Base-by-base conservation (phyloP, 169 alveolate species). In the Cryptosporidium meleagridis region DNA sequence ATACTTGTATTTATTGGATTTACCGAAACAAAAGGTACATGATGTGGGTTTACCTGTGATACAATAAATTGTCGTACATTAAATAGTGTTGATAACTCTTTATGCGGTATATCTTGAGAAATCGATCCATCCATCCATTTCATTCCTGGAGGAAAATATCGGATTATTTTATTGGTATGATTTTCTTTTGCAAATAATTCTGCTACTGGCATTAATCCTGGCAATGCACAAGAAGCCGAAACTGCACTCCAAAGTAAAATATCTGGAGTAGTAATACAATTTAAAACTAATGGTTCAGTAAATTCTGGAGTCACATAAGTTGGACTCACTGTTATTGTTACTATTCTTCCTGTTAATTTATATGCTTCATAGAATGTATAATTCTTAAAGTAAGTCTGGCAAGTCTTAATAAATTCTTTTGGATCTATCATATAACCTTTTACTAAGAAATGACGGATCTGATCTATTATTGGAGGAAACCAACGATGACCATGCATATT, bases 291-390 rank as follows among this genome's bases (percentile, higher is more conserved):
- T 67, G 87, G 89, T 21, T 80, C 89, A 7, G 75, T 44, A 65
- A 48, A 85, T 84, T 94, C 96, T 10, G 96, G 48, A 41, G 69
- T 70, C 3, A 48, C 62, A 44, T 72, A 75, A 33, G 92, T 95
- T 55, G 95, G 93, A 1, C 95, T 94, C 68, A 94, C 92, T 1
- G 96, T 91, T 44, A 94, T 94, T 70, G 93, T 94, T 61, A 94
- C 92, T 18, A 93, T 93, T 69, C 94, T 86, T 23, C 95, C 95
- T 1, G 96, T 94, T 70, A 93, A 91, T 21, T 91, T 71, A 91
- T 93, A 94, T 2, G 96, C 96, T 86, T 94, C 96, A 26, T 92
- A 70, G 69, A 94, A 94, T 21, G 96, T 94, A 51, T 92, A 80
- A 70, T 87, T 85, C 23, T 70, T 70, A 71, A 80, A 87, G 84